These are phyloP conservation scores for Podospora pseudocomata DNA, from an alignment of 495 filamentous ascomycete species.

Conservation along the genomic window DNA sequence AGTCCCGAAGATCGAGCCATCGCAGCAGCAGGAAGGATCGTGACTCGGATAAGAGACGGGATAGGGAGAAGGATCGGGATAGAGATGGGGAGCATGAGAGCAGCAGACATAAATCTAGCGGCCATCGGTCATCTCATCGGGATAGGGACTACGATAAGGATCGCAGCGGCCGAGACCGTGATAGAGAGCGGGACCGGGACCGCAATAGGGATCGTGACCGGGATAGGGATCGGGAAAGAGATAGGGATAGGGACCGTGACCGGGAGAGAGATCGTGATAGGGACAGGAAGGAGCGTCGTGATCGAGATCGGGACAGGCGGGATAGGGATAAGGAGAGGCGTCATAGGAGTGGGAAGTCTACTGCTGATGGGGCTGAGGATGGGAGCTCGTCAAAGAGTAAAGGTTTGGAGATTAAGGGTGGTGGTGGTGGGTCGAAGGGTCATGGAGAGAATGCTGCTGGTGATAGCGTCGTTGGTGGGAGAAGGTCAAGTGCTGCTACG, in stretches of 20 bases:
- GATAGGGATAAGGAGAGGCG: constrained; percentile 40
- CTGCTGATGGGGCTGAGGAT: constrained; percentile 5
- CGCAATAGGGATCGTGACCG: constrained; percentile 30
- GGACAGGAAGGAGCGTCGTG: constrained; percentile 32
- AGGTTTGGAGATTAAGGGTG: constrained; percentile 39
- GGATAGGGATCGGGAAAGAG: constrained; percentile 45
- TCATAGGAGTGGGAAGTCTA: constrained; percentile 50
- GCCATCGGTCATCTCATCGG: constrained; percentile 47
- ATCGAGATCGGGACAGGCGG: constrained; percentile 41
- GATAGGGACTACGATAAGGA: constrained; percentile 44
- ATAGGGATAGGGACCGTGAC: constrained; percentile 45
- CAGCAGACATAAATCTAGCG: constrained; percentile 32
- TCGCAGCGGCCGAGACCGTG: constrained; percentile 35
- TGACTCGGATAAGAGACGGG: constrained; percentile 45
- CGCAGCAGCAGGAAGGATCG: constrained; percentile 48
- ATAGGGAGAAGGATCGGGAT: constrained; percentile 35
- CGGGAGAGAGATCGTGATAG: constrained; percentile 43
- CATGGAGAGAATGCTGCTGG: neutral
- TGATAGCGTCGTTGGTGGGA: neutral
- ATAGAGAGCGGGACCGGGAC: constrained; percentile 38
- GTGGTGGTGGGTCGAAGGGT: constrained; percentile 2
- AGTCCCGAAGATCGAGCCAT: constrained; percentile 49
- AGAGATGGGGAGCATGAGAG: constrained; percentile 35
- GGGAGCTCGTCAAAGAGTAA: constrained; percentile 15
- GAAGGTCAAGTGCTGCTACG: constrained; percentile 20